phyloP scores from a whole-genome alignment of 345 rosid genomes.

The Aquilaria sinensis region DNA sequence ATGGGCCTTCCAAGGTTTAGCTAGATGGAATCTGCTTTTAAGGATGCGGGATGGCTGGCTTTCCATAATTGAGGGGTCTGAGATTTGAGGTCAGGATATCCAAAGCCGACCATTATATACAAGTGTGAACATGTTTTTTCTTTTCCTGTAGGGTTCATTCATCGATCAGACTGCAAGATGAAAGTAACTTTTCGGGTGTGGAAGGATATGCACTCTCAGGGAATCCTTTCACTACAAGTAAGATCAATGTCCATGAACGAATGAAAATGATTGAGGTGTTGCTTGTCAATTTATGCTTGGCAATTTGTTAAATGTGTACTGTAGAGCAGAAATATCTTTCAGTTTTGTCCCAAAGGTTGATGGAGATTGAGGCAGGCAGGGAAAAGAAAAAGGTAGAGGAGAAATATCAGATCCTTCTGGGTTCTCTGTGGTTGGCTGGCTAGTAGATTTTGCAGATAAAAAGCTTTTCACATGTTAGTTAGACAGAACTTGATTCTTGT shows the following conservation, averaged over 20 bases:
- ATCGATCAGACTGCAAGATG: conserved; percentile 14
- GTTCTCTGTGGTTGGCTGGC: no score
- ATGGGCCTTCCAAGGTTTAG: conserved; percentile 9
- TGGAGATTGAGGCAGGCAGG: conserved; percentile 9
- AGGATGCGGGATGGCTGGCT: conserved; percentile 12
- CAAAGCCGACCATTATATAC: conserved; percentile 27
- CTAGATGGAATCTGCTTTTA: conserved; percentile 34
- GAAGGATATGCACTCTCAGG: conserved; percentile 38
- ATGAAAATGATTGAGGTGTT: conserved; percentile 9
- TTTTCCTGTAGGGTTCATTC: not conserved
- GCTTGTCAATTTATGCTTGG: not conserved
- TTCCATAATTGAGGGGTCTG: conserved; percentile 10
- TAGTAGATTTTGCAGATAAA: no score
- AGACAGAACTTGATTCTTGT: no score
- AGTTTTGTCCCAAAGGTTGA: conserved; percentile 17
- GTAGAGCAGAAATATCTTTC: conserved; percentile 15
- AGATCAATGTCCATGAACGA: conserved; percentile 3
- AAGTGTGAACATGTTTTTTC: not conserved
- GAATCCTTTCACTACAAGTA: conserved; percentile 45
- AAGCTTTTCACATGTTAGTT: no score
- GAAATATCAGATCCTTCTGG: no score
- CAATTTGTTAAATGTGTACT: conserved; percentile 4
- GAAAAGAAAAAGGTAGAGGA: no score
- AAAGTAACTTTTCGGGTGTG: conserved; percentile 19
- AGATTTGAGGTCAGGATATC: conserved; percentile 18